Conservation (phyloP, 768 basidiomycete species). For the Porpolomopsis calyptriformis region DNA sequence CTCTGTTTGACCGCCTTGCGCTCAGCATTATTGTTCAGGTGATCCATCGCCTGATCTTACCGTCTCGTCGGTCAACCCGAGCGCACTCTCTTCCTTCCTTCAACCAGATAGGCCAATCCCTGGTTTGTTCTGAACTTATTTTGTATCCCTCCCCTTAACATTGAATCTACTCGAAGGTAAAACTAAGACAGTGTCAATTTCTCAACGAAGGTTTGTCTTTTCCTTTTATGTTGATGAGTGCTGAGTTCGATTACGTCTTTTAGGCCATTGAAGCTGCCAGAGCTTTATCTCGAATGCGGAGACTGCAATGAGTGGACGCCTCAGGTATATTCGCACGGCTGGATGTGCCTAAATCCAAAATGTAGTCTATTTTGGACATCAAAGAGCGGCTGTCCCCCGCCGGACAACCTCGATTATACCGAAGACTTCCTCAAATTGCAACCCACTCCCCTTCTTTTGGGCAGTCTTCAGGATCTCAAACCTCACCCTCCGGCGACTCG, state of each 20-base stretch:
- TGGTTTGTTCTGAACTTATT: not conserved
- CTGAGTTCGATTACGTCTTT: not conserved
- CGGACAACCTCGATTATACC: constrained; percentile 35
- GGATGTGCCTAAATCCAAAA: constrained; percentile 54
- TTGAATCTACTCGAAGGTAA: not conserved
- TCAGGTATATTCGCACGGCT: constrained; percentile 41
- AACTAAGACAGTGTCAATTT: not conserved
- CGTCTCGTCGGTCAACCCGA: too few relatives aligned
- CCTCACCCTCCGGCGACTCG: constrained; percentile 24
- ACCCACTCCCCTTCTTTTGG: constrained; percentile 21
- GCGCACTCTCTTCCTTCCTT: not conserved
- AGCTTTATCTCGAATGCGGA: constrained; percentile 26
- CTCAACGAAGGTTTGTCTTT: constrained; percentile 3
- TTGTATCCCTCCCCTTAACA: not conserved
- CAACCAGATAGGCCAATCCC: not conserved
- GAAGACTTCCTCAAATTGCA: constrained; percentile 34
- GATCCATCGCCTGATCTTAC: too few relatives aligned
- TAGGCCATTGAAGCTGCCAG: constrained; percentile 14
- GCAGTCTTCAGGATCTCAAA: constrained; percentile 27
- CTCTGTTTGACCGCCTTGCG: not conserved
- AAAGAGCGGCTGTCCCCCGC: constrained; percentile 17
- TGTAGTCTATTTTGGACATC: constrained; percentile 50
- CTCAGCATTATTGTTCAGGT: not conserved
- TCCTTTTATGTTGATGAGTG: not conserved
- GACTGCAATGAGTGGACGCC: constrained; percentile 37